Evolutionary conservation across 495 filamentous ascomycete species (phyloP).

Genomic region (Podospora australis): DNA sequence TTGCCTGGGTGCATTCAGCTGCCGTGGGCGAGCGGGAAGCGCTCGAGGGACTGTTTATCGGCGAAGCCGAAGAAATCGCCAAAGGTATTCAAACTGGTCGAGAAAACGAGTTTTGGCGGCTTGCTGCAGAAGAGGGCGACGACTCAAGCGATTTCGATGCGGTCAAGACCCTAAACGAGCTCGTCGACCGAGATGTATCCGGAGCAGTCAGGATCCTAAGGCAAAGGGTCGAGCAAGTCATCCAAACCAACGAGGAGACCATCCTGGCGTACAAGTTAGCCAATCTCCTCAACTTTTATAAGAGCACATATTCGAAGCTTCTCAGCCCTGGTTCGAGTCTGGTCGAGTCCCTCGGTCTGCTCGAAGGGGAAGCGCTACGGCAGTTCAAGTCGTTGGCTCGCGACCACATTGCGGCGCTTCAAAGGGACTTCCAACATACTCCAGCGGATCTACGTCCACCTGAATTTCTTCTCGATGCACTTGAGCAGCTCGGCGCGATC

Average conservation of each 20-base stretch:
- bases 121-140: slow-evolving; percentile 52
- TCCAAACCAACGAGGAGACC: slow-evolving; percentile 86
- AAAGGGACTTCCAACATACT: slow-evolving; percentile 59
- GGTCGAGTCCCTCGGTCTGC: slow-evolving; percentile 55
- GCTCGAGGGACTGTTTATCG: slow-evolving; percentile 82
- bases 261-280: slow-evolving; percentile 83
- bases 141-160: slow-evolving; percentile 62
- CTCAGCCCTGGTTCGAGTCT: slow-evolving; percentile 64
- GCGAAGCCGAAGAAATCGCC: slow-evolving; percentile 85
- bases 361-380: slow-evolving; percentile 71
- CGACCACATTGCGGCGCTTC: slow-evolving; percentile 67
- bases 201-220: slow-evolving; percentile 71
- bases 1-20: slow-evolving; percentile 93
- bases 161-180: slow-evolving; percentile 71
- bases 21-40: slow-evolving; percentile 91
- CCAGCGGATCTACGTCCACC: slow-evolving; percentile 70
- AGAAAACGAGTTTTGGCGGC: slow-evolving; percentile 81
- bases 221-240: slow-evolving; percentile 82
- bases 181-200: slow-evolving; percentile 80
- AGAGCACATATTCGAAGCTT: slow-evolving; percentile 71
- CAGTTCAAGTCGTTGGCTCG: slow-evolving; percentile 77
- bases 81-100: slow-evolving; percentile 77
- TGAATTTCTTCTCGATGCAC: slow-evolving; percentile 73
- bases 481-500: slow-evolving; percentile 63
- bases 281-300: slow-evolving; percentile 86